Conservation (phyloP, 108 stramenopile species). For the Cyclotella sp. region DNA sequence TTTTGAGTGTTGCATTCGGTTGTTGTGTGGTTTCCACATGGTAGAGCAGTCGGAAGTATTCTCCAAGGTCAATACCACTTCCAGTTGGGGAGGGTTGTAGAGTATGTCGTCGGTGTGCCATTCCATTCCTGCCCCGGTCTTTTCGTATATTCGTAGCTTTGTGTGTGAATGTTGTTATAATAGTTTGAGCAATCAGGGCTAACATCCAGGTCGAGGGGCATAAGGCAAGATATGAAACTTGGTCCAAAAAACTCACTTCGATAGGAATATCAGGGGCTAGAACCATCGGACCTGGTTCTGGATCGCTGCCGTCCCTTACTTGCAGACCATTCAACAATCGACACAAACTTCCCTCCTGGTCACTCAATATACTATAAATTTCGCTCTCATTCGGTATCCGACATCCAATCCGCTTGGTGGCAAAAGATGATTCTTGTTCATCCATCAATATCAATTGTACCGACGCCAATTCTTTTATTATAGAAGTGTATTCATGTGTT, state of each 20-base stretch:
- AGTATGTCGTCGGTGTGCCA: constrained; percentile 80
- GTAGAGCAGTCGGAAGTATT: constrained; percentile 86
- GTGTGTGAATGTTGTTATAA: not conserved
- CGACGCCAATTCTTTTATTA: constrained; percentile 34
- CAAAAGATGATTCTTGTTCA: constrained; percentile 69
- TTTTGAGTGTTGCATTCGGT: not conserved
- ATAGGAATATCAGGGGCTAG: constrained; percentile 58
- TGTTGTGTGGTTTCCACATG: constrained; percentile 55
- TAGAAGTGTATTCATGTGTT: constrained; percentile 46
- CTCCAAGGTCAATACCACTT: constrained; percentile 78
- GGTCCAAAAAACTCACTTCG: constrained; percentile 46
- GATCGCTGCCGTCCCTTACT: not conserved
- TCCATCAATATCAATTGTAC: constrained; percentile 32
- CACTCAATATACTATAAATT: constrained; percentile 50
- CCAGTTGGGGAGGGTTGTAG: constrained; percentile 70
- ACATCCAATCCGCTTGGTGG: constrained; percentile 66
- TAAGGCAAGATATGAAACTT: not conserved
- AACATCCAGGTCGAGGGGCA: not conserved
- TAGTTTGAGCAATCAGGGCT: not conserved
- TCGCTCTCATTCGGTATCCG: constrained; percentile 18
- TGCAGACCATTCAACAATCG: constrained; percentile 45
- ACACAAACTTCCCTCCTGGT: constrained; percentile 53
- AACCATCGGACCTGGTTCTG: constrained; percentile 11
- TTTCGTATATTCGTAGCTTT: constrained; percentile 68
- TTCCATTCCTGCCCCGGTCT: constrained; percentile 72